Evolutionary conservation across 768 basidiomycete species (phyloP).

Genomic region (Xerocomellus chrysenteron): DNA sequence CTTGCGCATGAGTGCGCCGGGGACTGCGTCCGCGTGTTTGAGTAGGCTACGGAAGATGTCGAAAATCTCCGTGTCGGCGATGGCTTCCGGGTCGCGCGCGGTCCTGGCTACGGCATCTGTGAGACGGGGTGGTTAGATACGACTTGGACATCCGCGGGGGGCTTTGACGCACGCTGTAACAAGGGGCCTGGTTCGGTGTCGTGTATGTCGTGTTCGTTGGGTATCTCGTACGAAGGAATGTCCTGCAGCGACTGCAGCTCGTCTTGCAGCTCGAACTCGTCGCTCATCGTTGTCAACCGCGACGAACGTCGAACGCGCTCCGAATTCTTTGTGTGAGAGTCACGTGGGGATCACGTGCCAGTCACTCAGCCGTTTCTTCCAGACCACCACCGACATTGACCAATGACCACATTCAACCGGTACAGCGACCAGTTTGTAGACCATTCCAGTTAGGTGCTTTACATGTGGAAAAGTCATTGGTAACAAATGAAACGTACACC

Average conservation of each 20-base stretch:
- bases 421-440: constrained; percentile 47
- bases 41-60: constrained; percentile 82
- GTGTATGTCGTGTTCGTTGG: constrained; percentile 63
- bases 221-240: constrained; percentile 59
- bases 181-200: constrained; percentile 53
- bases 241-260: constrained; percentile 69
- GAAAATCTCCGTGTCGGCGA: constrained; percentile 66
- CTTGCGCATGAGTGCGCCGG: constrained; percentile 72
- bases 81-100: constrained; percentile 70
- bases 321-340: not conserved
- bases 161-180: constrained; percentile 51
- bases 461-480: constrained; percentile 97
- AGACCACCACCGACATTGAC: constrained; percentile 10
- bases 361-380: not conserved
- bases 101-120: constrained; percentile 80
- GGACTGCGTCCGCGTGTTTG: constrained; percentile 66
- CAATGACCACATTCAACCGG: not conserved
- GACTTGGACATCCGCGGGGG: not conserved
- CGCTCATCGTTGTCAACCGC: constrained; percentile 32
- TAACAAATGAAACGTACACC: constrained; percentile 90
- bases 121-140: constrained; percentile 12
- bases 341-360: constrained; percentile 31
- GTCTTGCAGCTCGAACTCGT: constrained; percentile 73
- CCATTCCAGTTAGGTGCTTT: constrained; percentile 94
- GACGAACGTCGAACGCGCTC: not conserved